Evolutionary conservation across 352 stramenopile genomes (phyloP).

Genomic region (Phytophthora colocasiae): DNA sequence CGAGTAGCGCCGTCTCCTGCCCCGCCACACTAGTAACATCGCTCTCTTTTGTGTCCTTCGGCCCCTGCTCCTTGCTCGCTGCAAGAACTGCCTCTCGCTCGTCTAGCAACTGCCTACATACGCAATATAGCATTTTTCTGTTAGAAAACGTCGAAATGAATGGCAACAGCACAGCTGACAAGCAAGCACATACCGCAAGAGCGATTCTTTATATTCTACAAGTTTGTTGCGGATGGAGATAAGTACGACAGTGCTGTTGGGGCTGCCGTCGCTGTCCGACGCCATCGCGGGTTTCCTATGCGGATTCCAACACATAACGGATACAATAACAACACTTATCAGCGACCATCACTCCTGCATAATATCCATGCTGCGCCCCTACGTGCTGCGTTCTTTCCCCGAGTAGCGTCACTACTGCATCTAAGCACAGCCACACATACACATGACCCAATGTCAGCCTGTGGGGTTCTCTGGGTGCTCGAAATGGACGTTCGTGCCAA

Average conservation of each 20-base stretch:
- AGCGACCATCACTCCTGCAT: constrained; percentile 28
- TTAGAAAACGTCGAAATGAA: constrained; percentile 9
- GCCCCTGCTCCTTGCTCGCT: constrained; percentile 20
- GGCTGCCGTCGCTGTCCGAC: constrained; percentile 46
- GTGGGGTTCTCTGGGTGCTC: background rate
- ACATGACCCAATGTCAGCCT: constrained; percentile 21
- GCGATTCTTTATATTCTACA: constrained; percentile 74
- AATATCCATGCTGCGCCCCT: constrained; percentile 3
- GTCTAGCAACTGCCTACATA: constrained; percentile 66
- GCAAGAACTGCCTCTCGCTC: constrained; percentile 52
- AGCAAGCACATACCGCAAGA: constrained; percentile 60
- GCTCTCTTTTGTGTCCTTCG: constrained; percentile 5
- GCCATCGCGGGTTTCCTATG: constrained; percentile 55
- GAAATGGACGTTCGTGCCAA: constrained; percentile 14
- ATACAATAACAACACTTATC: constrained; percentile 33
- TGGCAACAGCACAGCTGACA: constrained; percentile 2
- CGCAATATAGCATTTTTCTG: background rate
- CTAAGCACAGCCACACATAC: constrained; percentile 28
- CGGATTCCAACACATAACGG: constrained; percentile 27
- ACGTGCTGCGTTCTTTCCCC: constrained; percentile 37
- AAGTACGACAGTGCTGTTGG: constrained; percentile 53
- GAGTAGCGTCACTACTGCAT: constrained; percentile 40
- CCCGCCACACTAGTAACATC: constrained; percentile 38
- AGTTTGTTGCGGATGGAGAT: constrained; percentile 65
- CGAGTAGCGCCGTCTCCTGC: constrained; percentile 2